Percentiles rank a stretch among this genome's conserved stretches.
Conservation (phyloP, 805 yeast species). For the Zygosaccharomyces gambellarensis region DNA sequence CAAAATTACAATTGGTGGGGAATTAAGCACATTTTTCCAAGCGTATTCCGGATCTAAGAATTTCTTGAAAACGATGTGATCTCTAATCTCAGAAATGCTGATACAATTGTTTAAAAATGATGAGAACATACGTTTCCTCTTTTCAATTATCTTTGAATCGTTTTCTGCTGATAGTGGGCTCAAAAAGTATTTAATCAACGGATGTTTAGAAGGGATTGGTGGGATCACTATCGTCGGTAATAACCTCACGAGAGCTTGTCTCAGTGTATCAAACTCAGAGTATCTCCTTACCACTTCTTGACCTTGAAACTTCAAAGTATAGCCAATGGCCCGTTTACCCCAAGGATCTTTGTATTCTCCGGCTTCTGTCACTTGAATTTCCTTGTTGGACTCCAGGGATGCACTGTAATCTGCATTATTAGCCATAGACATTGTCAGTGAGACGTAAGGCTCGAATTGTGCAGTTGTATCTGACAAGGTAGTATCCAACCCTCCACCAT, state of each 20-base stretch:
- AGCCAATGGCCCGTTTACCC: conserved; percentile 72
- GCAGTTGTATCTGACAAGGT: conserved; percentile 1
- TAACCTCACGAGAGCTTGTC: conserved; percentile 63
- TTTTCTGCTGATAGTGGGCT: conserved; percentile 42
- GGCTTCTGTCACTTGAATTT: conserved; percentile 64
- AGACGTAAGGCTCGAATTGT: conserved; percentile 25
- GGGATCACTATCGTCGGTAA: conserved; percentile 84
- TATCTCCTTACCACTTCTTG: conserved; percentile 72
- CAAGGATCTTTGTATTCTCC: conserved; percentile 80
- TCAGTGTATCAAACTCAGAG: conserved; percentile 83
- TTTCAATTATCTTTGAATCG: conserved; percentile 49
- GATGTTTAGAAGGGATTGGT: conserved; percentile 87
- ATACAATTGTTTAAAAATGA: conserved; percentile 76
- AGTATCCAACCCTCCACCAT: conserved; percentile 1
- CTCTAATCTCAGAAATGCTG: conserved; percentile 49
- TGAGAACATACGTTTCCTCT: conserved; percentile 68
- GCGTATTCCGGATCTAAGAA: conserved; percentile 81
- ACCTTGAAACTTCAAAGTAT: conserved; percentile 65
- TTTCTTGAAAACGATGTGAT: conserved; percentile 59
- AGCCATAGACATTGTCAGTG: conserved; percentile 29
- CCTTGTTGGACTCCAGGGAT: conserved; percentile 5
- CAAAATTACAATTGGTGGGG: conserved; percentile 51
- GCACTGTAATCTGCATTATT: conserved; percentile 3
- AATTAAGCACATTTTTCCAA: conserved; percentile 69
- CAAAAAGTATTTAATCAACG: conserved; percentile 45